A percentile compares a stretch with the other conserved stretches of the same genome.
phyloP scores from a whole-genome alignment of 164 flowering plant species.

The Berberis thunbergii region DNA sequence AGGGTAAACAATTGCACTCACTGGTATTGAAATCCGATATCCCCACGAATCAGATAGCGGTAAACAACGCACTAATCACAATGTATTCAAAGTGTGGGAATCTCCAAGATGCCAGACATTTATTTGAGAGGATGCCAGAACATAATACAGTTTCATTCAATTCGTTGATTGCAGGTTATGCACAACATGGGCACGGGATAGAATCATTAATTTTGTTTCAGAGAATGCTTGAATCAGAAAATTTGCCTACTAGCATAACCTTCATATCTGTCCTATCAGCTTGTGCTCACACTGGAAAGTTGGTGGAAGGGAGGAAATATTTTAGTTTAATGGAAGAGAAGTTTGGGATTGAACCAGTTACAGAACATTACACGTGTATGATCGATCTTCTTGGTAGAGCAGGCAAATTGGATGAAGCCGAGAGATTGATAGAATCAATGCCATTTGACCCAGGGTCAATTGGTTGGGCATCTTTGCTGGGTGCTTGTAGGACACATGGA shows the following conservation, averaged over 20 bases:
- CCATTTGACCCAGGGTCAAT: conserved; percentile 48
- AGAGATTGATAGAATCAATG: conserved; percentile 50
- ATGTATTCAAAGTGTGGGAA: conserved; percentile 84
- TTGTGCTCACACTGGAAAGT: conserved; percentile 57
- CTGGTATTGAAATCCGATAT: conserved; percentile 53
- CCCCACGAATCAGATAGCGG: conserved; percentile 44
- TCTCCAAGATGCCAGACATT: conserved; percentile 51
- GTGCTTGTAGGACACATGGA: conserved; percentile 68
- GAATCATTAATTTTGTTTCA: conserved; percentile 50
- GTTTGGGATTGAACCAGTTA: conserved; percentile 47
- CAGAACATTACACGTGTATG: conserved; percentile 76
- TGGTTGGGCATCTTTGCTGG: conserved; percentile 63
- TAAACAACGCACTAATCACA: conserved; percentile 62
- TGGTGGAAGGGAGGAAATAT: conserved; percentile 39
- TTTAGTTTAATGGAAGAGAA: conserved; percentile 46
- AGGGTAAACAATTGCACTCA: conserved; percentile 69
- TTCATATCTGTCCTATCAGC: conserved; percentile 66
- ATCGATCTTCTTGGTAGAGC: conserved; percentile 83
- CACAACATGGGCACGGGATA: conserved; percentile 63
- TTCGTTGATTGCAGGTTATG: conserved; percentile 76
- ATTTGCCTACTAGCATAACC: conserved; percentile 52
- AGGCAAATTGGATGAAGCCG: conserved; percentile 64
- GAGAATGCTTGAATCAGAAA: conserved; percentile 39
- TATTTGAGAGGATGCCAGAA: conserved; percentile 74
- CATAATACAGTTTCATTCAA: conserved; percentile 61